These are phyloP conservation scores for Metschnikowia similis DNA, from an alignment of 805 yeast genomes.

Conservation along the genomic window DNA sequence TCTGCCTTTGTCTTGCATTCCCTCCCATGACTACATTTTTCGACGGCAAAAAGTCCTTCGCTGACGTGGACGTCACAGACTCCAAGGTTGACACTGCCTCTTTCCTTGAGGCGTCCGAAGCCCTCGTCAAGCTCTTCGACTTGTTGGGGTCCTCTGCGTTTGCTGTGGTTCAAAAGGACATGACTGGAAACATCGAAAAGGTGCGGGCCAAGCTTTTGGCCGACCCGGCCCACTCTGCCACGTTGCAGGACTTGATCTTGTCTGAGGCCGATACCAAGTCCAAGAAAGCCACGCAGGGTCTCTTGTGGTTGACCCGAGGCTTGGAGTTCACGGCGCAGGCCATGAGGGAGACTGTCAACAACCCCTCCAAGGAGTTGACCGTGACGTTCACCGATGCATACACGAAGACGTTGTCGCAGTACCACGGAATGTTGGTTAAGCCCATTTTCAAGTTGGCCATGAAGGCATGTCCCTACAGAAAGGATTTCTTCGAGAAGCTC, in stretches of 20 bases:
- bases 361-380: slow-evolving; percentile 61
- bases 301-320: slow-evolving; percentile 83
- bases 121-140: slow-evolving; percentile 78
- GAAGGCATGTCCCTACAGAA: slow-evolving; percentile 92
- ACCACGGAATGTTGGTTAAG: slow-evolving; percentile 75
- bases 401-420: slow-evolving; percentile 70
- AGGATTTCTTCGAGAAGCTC: slow-evolving; percentile 75
- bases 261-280: slow-evolving; percentile 63
- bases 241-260: slow-evolving; percentile 74
- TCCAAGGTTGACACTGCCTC: slow-evolving; percentile 66
- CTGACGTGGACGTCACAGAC: slow-evolving; percentile 64
- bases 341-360: slow-evolving; percentile 70
- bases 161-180: slow-evolving; percentile 77
- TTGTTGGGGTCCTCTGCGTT: slow-evolving; percentile 83
- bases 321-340: slow-evolving; percentile 88
- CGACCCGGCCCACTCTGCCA: slow-evolving; percentile 58
- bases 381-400: slow-evolving; percentile 83
- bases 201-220: slow-evolving; percentile 62
- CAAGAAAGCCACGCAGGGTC: slow-evolving; percentile 85
- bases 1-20: slow-evolving; percentile 21
- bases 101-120: slow-evolving; percentile 79
- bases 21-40: slow-evolving; percentile 66
- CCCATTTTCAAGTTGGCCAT: slow-evolving; percentile 90
- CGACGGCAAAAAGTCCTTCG: slow-evolving; percentile 70
- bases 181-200: slow-evolving; percentile 81